A percentile compares a stretch with the other conserved stretches of the same genome.
Evolutionary conservation across 768 basidiomycete species (phyloP).

Genomic region (Mycena olivaceomarginata): DNA sequence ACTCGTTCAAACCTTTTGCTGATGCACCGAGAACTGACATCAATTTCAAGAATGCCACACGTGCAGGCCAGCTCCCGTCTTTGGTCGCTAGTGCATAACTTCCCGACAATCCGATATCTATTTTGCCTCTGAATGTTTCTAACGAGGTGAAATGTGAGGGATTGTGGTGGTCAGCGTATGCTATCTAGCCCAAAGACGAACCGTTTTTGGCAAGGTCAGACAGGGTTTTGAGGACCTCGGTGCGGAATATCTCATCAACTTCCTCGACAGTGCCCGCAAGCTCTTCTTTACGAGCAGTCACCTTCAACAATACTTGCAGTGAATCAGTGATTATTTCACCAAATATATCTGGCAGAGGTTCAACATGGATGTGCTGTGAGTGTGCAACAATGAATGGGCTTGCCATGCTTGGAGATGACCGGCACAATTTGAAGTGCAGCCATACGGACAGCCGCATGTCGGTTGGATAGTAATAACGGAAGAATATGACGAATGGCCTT

Average conservation of each 20-base stretch:
- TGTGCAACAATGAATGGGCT: not conserved
- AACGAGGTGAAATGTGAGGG: not conserved
- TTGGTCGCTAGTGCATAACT: not conserved
- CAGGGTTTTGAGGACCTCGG: constrained; percentile 2
- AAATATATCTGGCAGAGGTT: not conserved
- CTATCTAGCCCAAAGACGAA: not conserved
- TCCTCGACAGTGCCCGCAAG: not conserved
- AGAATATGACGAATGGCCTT: not conserved
- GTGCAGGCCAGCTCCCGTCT: constrained; percentile 7
- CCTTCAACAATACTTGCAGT: not conserved
- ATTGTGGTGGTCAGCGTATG: not conserved
- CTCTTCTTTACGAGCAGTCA: not conserved
- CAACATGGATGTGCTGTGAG: not conserved
- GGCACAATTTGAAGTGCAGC: not conserved
- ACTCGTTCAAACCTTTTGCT: constrained; percentile 1
- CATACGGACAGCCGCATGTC: not conserved
- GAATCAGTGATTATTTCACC: not conserved
- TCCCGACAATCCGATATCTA: not conserved
- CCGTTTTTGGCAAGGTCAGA: constrained; percentile 1
- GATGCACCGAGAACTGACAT: not conserved
- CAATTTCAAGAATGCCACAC: constrained; percentile 12
- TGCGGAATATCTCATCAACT: constrained; percentile 1
- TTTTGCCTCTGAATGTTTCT: not conserved
- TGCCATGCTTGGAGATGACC: constrained; percentile 4
- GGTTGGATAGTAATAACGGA: not conserved